Evolutionary conservation across 1,139 yeast genomes (phyloP).

Genomic region (Entelexis paramagnoliae): DNA sequence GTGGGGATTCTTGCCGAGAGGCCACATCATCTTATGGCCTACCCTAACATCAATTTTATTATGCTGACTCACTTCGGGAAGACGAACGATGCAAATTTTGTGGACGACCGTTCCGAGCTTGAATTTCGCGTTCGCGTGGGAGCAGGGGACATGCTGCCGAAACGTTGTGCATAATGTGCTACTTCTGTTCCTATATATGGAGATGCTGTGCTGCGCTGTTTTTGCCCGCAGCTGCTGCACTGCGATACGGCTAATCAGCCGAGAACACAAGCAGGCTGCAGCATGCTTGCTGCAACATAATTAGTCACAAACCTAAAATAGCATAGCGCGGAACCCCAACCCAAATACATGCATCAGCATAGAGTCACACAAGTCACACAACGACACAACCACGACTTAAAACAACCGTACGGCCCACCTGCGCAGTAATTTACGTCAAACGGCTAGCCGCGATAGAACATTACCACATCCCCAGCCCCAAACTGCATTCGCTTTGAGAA

Average conservation of each 20-base stretch:
- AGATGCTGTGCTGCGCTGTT: background rate
- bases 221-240: background rate
- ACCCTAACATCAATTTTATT: background rate
- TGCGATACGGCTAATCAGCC: slow-evolving; percentile 1
- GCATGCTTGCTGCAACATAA: background rate
- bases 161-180: no score
- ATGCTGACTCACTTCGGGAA: background rate
- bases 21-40: background rate
- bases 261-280: background rate
- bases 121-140: no score
- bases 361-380: slow-evolving; percentile 14
- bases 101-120: no score
- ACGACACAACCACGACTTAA: slow-evolving; percentile 2
- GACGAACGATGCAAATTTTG: background rate
- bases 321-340: background rate
- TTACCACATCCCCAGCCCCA: background rate
- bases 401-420: slow-evolving; percentile 8
- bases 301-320: slow-evolving; percentile 7
- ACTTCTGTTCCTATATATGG: no score
- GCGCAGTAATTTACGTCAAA: background rate
- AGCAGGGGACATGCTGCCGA: no score
- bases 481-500: background rate
- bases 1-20: background rate
- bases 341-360: background rate
- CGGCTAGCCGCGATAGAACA: background rate